phyloP scores from a whole-genome alignment of 1,284 basidiomycete species.

The Ustilago cynodontis region DNA sequence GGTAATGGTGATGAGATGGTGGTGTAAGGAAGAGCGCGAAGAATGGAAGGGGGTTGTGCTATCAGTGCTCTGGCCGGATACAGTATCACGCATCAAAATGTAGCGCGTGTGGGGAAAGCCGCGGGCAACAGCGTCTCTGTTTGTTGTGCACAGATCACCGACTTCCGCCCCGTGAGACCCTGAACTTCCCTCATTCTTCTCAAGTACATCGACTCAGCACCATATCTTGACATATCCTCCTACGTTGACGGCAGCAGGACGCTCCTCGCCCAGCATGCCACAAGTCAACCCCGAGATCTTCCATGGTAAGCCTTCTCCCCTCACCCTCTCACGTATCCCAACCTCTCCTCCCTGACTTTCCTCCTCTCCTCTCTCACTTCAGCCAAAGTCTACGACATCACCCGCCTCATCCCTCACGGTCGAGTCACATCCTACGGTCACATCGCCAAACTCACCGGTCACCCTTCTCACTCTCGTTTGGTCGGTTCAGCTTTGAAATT shows the following conservation, averaged over 20 bases:
- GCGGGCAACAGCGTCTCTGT: not conserved
- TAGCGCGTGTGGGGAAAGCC: conserved; percentile 13
- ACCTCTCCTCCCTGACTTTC: not conserved
- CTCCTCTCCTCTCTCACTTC: not conserved
- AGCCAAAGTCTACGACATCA: conserved; percentile 65
- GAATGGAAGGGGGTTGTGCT: not conserved
- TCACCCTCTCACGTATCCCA: no score
- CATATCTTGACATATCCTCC: not conserved
- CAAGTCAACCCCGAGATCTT: conserved; percentile 51
- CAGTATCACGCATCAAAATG: conserved; percentile 26
- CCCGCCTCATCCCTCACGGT: conserved; percentile 57
- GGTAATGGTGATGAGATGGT: not conserved
- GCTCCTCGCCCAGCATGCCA: conserved; percentile 21
- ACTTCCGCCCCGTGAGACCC: conserved; percentile 15
- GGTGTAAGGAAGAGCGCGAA: not conserved
- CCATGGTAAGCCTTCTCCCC: conserved; percentile 31
- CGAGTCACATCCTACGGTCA: conserved; percentile 67
- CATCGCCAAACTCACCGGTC: conserved; percentile 63
- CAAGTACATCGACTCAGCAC: not conserved
- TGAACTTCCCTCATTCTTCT: conserved; percentile 4
- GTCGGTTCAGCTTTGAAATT: conserved; percentile 66
- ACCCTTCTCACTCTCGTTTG: conserved; percentile 60
- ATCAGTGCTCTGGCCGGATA: conserved; percentile 21
- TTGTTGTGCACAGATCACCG: not conserved
- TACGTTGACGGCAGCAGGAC: not conserved